Base-by-base conservation (phyloP, 441 rosid genomes). In the Capsella rubella region DNA sequence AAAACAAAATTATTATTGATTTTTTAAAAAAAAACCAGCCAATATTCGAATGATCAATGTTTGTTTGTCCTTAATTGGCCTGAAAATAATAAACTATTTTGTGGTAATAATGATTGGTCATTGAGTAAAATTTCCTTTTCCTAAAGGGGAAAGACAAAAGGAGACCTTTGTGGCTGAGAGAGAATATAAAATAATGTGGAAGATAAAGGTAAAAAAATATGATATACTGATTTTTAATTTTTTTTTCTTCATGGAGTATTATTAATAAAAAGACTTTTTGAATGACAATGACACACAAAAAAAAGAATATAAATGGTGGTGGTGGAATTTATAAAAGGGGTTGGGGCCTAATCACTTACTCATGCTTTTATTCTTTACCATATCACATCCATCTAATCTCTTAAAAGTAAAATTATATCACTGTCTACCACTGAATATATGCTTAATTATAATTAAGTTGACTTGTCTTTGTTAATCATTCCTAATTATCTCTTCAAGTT, bases 381-480 rank as follows among this genome's bases (percentile, higher is more conserved):
- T 57, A 70, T 76, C 71, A 64, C 43, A 76, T 64, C 76, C 50
- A 64, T 71, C 80, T 50, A 77, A 64, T 77, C 73, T 58, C 72
- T 58, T 34, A 57, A 64, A 77, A 65, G 76, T 77, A 58, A 64
- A 64, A 64, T 39, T 50, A 77, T 57, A 77, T 47, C 72, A 56
- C 42, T 57, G 80, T 76, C 80, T 64, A 63, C 76, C 57, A 76
- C 72, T 77, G 68, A 83, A 85, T 79, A 78, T 71, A 52, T 83
- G 61, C 85, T 78, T 74, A 49, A 64, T 81, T 71, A 61, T 55
- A 29, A 21, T 71, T 28, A 34, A 73, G 63, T 79, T 81, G 85
- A 68, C 67, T 74, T 72, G 57, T 63, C 73, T 68, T 77, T 40
- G 45, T 71, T 78, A 73, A 81, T 83, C 59, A 64, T 76, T 70